Evolutionary conservation across 768 basidiomycete species (phyloP), one percentile per base, ranked within the genome.

Genomic region (Auricularia cornea): DNA sequence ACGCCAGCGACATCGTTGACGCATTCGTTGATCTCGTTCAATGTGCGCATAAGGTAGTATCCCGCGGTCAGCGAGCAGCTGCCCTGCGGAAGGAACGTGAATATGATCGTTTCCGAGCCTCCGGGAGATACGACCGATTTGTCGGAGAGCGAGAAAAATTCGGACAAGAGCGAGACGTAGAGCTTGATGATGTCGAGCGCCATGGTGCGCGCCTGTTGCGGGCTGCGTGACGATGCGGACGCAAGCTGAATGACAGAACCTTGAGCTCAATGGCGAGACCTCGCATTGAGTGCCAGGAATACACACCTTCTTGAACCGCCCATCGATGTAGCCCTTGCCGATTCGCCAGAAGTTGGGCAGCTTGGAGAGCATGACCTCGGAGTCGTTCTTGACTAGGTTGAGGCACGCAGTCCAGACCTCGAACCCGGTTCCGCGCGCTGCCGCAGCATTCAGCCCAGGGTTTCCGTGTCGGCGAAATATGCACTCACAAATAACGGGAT

Each of bases 311-410:
- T 86, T 89, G 72, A 90, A 94, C 73, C 91, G 94, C 3, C 97
- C 96, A 51, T 97, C 94, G 77, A 95, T 86, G 70, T 94, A 96
- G 28, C 84, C 86, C 73, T 85, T 91, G 2, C 91, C 88, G 59
- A 99, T 90, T 71, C 87, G 89, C 93, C 94, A 96, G 76, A 98
- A 98, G 69, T 84, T 92, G 16, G 96, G 94, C 28, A 99, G 81
- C 1, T 89, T 83, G n/a, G 87, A 79, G 14, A 94, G 73, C 73
- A 98, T 82, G 44, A 84, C 84, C 72, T 98, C 95, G 3, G 92
- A 94, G n/a, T 94, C 72, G 67, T 81, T 86, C 77, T 93, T 94
- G 59, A 94, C 85, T 79, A 98, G 79, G 44, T 86, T 83, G 60
- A 85, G 79, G 30, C 90, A 84, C 2, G 86, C 84, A 68, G 86